Evolutionary conservation across 2,329 filamentous ascomycete species (phyloP).

Genomic region (Lachnellula willkommii): DNA sequence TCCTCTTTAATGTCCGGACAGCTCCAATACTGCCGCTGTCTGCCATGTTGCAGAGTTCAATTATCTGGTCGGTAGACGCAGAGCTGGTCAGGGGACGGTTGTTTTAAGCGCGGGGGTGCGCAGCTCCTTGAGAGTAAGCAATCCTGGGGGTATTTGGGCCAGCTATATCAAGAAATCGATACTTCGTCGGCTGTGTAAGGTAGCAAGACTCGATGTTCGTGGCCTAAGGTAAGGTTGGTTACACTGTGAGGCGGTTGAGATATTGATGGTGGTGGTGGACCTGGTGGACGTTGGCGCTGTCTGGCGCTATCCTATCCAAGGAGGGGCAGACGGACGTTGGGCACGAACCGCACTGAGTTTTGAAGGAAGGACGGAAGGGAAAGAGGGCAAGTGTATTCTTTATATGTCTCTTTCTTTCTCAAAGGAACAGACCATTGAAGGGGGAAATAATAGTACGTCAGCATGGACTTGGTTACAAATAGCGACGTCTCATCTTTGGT

Average conservation of each 20-base stretch:
- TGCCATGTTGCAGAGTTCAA: conserved; percentile 43
- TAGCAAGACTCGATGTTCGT: neutral
- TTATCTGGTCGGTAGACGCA: neutral
- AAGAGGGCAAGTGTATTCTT: neutral
- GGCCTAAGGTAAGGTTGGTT: neutral
- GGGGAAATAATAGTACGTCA: neutral
- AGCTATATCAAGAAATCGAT: neutral
- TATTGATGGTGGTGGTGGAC: neutral
- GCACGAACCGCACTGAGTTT: neutral
- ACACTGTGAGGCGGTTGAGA: neutral
- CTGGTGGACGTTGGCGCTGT: neutral
- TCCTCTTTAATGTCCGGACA: conserved; percentile 88
- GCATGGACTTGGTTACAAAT: conserved; percentile 15
- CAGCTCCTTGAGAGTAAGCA: neutral
- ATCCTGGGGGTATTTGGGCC: neutral
- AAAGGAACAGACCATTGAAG: neutral
- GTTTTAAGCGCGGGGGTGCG: conserved; percentile 1
- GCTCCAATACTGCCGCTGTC: conserved; percentile 46
- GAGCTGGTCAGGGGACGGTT: neutral
- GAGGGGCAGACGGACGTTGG: conserved; percentile 5
- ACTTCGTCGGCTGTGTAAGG: neutral
- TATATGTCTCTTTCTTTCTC: neutral
- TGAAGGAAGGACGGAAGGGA: neutral
- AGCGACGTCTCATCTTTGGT: conserved; percentile 16
- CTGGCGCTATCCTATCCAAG: conserved; percentile 3